These are phyloP conservation scores for Diaporthe sp. DNA, from an alignment of 2,329 filamentous ascomycete species.

Conservation along the genomic window DNA sequence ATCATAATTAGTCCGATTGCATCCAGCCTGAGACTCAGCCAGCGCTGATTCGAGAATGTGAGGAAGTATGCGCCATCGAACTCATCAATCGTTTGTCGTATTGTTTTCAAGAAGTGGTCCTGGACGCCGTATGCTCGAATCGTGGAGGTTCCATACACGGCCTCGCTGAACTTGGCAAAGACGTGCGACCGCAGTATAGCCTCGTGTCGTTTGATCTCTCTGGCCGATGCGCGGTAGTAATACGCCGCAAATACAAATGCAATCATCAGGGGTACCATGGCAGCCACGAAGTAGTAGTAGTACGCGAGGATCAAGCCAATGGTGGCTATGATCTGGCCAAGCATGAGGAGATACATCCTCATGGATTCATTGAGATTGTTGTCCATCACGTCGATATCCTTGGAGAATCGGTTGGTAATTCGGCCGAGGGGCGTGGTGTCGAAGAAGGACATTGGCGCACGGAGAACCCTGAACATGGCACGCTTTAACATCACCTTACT, in stretches of 20 bases:
- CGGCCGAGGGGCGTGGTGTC: conserved; percentile 95
- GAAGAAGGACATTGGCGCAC: conserved; percentile 89
- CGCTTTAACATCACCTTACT: conserved; percentile 85
- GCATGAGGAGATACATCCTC: conserved; percentile 90
- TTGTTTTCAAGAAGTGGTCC: conserved; percentile 77
- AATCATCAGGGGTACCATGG: conserved; percentile 74
- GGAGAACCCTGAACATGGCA: conserved; percentile 81
- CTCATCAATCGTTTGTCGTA: conserved; percentile 82
- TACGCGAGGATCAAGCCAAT: conserved; percentile 93
- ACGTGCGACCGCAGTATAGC: conserved; percentile 87
- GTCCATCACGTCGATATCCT: conserved; percentile 97
- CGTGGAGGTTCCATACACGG: conserved; percentile 83
- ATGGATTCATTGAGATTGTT: conserved; percentile 90
- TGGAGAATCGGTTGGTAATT: conserved; percentile 95
- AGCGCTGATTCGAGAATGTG: conserved; percentile 95
- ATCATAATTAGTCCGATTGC: conserved; percentile 86
- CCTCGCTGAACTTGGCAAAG: conserved; percentile 92
- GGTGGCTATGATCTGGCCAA: conserved; percentile 84
- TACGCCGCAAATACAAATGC: conserved; percentile 85
- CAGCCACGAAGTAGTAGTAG: conserved; percentile 86
- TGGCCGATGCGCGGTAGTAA: conserved; percentile 91
- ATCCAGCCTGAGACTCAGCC: conserved; percentile 89
- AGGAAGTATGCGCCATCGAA: conserved; percentile 97
- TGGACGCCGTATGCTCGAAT: conserved; percentile 92
- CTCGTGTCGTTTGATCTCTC: conserved; percentile 95